phyloP scores from a whole-genome alignment of 1,284 basidiomycete genomes.

The Leccinum fuscescens region DNA sequence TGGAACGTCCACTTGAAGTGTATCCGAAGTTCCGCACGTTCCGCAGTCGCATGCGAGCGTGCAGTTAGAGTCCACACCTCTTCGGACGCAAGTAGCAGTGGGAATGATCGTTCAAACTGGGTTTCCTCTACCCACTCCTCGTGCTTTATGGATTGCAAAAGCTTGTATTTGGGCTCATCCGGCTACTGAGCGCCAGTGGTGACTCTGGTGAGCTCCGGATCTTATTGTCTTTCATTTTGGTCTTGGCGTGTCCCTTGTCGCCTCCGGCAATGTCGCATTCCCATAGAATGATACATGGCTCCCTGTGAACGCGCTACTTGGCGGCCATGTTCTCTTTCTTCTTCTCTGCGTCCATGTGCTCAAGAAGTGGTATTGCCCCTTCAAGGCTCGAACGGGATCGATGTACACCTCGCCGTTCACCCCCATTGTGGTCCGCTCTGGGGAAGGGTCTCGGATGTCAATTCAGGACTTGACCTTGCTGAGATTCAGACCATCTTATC shows the following conservation, averaged over 20 bases:
- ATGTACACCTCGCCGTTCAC: conserved; percentile 41
- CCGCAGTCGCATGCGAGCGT: neutral
- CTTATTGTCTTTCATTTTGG: neutral
- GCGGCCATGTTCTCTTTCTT: neutral
- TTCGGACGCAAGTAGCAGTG: neutral
- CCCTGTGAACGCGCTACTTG: neutral
- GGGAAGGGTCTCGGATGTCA: conserved; percentile 42
- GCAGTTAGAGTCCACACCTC: neutral
- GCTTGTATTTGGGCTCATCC: conserved; percentile 12
- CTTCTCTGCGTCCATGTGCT: conserved; percentile 8
- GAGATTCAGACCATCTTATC: conserved; percentile 44
- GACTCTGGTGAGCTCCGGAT: neutral
- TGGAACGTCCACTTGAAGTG: neutral
- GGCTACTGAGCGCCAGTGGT: conserved; percentile 10
- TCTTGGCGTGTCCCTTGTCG: neutral
- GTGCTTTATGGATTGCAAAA: conserved; percentile 18
- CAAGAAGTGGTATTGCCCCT: conserved; percentile 1
- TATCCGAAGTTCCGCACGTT: neutral
- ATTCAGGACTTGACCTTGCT: conserved; percentile 40
- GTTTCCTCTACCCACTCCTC: conserved; percentile 21
- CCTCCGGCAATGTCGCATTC: neutral
- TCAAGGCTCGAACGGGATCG: conserved; percentile 22
- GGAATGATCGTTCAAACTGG: conserved; percentile 22
- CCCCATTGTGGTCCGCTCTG: conserved; percentile 41
- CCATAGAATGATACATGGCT: neutral